A percentile compares a stretch with the other conserved stretches of the same genome.
Evolutionary conservation across 192 early-diverging fungal genomes (phyloP).

Genomic region (Umbelopsis sp.): DNA sequence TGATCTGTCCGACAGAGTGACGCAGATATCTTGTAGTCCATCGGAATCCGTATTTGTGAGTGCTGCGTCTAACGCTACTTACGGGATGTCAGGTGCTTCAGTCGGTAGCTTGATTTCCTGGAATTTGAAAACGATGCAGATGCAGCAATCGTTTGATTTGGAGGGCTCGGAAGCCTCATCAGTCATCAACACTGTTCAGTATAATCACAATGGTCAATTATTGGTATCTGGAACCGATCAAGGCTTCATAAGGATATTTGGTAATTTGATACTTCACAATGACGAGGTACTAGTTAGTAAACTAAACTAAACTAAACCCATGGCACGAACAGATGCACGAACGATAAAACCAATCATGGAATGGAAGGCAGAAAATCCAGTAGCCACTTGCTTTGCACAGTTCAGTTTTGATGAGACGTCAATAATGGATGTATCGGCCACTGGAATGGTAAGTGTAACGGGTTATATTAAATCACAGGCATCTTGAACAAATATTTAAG

Average conservation of each 20-base stretch:
- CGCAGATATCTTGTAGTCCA: conserved; percentile 53
- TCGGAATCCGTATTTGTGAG: conserved; percentile 56
- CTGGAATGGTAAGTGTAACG: conserved; percentile 29
- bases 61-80: conserved; percentile 31
- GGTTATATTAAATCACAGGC: neutral
- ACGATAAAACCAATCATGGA: conserved; percentile 58
- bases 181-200: conserved; percentile 54
- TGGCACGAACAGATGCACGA: conserved; percentile 42
- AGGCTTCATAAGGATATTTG: conserved; percentile 56
- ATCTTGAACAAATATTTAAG: neutral
- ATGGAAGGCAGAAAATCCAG: conserved; percentile 41
- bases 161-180: conserved; percentile 26
- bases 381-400: conserved; percentile 47
- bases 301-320: too few relatives aligned
- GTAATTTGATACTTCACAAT: conserved; percentile 24
- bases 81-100: neutral
- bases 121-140: conserved; percentile 56
- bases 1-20: conserved; percentile 36
- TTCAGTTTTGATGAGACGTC: conserved; percentile 69
- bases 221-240: conserved; percentile 54
- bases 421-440: conserved; percentile 49
- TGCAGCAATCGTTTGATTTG: conserved; percentile 38
- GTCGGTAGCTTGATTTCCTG: conserved; percentile 49
- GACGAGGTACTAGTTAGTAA: too few relatives aligned
- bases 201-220: conserved; percentile 67